Evolutionary conservation across 2,329 filamentous ascomycete species (phyloP).

Genomic region (Colletotrichum cereale): DNA sequence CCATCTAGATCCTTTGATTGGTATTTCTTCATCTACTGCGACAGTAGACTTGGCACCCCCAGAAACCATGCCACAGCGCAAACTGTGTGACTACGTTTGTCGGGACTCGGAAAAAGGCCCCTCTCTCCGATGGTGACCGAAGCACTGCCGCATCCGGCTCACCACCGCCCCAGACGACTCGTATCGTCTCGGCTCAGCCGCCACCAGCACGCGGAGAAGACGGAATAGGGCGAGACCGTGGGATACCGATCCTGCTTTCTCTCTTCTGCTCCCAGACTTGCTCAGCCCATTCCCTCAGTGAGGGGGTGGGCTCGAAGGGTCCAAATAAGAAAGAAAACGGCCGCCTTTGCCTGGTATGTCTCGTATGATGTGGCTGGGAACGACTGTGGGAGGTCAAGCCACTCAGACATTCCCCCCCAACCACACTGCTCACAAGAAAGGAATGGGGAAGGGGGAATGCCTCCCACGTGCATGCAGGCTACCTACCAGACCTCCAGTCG

Average conservation of each 20-base stretch:
- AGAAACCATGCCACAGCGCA: not conserved
- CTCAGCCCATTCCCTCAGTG: not conserved
- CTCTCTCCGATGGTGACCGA: not conserved
- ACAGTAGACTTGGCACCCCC: not conserved
- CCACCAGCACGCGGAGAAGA: not conserved
- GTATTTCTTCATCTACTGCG: not conserved
- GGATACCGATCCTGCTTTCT: not conserved
- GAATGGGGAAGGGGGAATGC: not conserved
- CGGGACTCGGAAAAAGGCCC: not conserved
- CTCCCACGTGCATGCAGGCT: not conserved
- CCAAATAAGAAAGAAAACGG: not conserved
- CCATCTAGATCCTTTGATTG: not conserved
- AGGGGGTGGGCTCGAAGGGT: not conserved
- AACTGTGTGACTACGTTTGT: not conserved
- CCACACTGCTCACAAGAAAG: not conserved
- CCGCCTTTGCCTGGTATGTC: not conserved
- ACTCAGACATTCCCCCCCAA: conserved; percentile 4
- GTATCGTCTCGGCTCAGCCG: not conserved
- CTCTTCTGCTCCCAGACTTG: too few species aligned
- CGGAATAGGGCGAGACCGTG: not conserved
- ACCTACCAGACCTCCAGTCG: not conserved
- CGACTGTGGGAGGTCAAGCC: not conserved
- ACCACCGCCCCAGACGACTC: not conserved
- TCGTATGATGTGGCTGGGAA: not conserved
- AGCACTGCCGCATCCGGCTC: not conserved